A percentile compares a stretch with the other conserved stretches of the same genome.
Evolutionary conservation across 352 stramenopile species (phyloP).

Genomic region (Globisporangium solare): DNA sequence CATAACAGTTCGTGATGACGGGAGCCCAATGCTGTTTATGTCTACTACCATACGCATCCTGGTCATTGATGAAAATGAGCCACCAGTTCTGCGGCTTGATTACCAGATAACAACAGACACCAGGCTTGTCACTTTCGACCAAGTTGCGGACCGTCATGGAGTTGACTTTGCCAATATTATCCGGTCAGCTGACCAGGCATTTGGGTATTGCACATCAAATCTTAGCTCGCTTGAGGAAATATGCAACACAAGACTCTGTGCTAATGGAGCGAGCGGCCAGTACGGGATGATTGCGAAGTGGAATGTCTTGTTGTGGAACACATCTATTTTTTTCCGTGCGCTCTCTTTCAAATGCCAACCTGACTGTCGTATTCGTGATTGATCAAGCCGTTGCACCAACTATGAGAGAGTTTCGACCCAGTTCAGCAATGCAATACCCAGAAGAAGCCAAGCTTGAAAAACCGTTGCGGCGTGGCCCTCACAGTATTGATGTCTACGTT

Average conservation of each 20-base stretch:
- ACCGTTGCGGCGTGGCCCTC: conserved; percentile 3
- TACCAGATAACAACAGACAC: conserved; percentile 14
- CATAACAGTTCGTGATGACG: conserved; percentile 40
- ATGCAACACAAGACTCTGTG: neutral
- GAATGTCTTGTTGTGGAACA: conserved; percentile 10
- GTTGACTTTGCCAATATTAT: conserved; percentile 6
- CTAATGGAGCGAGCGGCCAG: neutral
- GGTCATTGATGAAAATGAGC: conserved; percentile 41
- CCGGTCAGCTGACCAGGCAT: neutral
- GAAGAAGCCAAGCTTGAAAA: neutral
- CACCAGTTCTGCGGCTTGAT: conserved; percentile 24
- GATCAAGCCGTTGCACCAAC: conserved; percentile 8
- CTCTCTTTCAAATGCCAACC: conserved; percentile 12
- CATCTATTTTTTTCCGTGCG: conserved; percentile 11
- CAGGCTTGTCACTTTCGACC: neutral
- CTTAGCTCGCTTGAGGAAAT: neutral
- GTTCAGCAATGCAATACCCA: conserved; percentile 2
- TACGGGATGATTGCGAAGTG: conserved; percentile 6
- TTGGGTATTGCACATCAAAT: neutral
- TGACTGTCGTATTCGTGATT: conserved; percentile 15
- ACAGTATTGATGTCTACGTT: conserved; percentile 2
- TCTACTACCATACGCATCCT: conserved; percentile 21
- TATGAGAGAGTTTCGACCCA: neutral
- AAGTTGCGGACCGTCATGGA: neutral
- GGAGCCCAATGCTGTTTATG: conserved; percentile 22